Evolutionary conservation across 2,329 filamentous ascomycete genomes (phyloP), one percentile per base, ranked within the genome.

Genomic region (Lachnellula cervina): DNA sequence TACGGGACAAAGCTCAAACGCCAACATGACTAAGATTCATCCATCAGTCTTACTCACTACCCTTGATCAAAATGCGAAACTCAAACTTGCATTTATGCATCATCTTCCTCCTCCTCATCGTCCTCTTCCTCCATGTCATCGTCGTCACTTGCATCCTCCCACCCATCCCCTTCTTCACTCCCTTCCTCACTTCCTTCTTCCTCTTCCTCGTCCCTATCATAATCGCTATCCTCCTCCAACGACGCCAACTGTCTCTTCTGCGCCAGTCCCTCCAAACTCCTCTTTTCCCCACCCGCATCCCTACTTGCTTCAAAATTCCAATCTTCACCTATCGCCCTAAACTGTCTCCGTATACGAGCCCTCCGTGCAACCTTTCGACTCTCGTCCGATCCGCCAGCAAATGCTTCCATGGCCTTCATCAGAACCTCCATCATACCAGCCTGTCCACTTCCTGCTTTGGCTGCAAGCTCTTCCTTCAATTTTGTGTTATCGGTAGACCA

Each of bases 171-270:
- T 16, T 47, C 48, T 4, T 56, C 43, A 43, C 35, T 28, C 8
- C 48, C 44, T 21, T 14, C 35, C 7, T 40, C 42, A 43, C 35
- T 28, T 5, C 48, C 44, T 21, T 14, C 35, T 4, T 40, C 42
- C 14, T 43, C 51, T 2, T 44, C 40, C 17, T 49, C 47, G 4
- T 45, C 49, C 11, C 48, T 49, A 17, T 51, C 51, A 17, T 37
- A 51, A 17, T 58, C 56, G 19, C 35, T 45, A 38, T 58, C 56
- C n/a, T 58, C 48, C 35, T 44, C 42, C 49, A 42, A 42, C 14
- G 35, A 54, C 21, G 48, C 57, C 16, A 42, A 7, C 21, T 57
- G 46, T 35, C 48, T 45, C 32, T 13, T 25, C 28, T 35, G 16
- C 4, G 43, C 32, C 17, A 59, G 6, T 8, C 13, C 37, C 2